Percentiles rank a stretch among this genome's conserved stretches.
These are phyloP conservation scores for Laburnicola sp. DNA, from an alignment of 2,329 filamentous ascomycete species.

Conservation along the genomic window DNA sequence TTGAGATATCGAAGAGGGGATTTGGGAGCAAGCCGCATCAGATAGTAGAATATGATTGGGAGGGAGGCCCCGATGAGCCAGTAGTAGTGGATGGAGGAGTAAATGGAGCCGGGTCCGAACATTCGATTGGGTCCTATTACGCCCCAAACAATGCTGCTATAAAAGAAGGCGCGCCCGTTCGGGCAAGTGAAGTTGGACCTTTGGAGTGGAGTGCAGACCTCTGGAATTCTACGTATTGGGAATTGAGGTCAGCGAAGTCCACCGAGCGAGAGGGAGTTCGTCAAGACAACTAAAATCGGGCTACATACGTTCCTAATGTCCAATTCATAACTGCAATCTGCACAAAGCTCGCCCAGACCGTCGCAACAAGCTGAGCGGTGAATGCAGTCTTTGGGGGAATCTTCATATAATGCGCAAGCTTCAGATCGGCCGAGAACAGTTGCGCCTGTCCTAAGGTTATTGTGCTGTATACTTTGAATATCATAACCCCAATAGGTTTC, in stretches of 20 bases:
- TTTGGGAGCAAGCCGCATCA: slow-evolving; percentile 64
- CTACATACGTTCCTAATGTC: slow-evolving; percentile 40
- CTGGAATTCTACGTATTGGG: slow-evolving; percentile 55
- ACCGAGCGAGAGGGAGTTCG: background rate
- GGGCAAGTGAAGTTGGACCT: slow-evolving; percentile 64
- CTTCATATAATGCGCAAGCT: slow-evolving; percentile 58
- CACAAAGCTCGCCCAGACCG: slow-evolving; percentile 67
- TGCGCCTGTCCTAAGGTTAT: slow-evolving; percentile 37
- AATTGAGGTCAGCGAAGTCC: background rate
- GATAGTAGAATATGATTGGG: slow-evolving; percentile 64
- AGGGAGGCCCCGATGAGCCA: slow-evolving; percentile 68
- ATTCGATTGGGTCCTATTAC: slow-evolving; percentile 71
- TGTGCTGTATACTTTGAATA: slow-evolving; percentile 51
- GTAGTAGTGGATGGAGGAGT: slow-evolving; percentile 68
- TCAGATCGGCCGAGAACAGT: slow-evolving; percentile 55
- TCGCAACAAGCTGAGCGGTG: slow-evolving; percentile 66
- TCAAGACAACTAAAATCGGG: too few species aligned
- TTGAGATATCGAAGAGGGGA: slow-evolving; percentile 67
- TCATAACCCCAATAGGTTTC: slow-evolving; percentile 55
- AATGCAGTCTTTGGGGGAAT: slow-evolving; percentile 68
- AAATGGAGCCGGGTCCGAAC: slow-evolving; percentile 66
- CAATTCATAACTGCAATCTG: slow-evolving; percentile 67
- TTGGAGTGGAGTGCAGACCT: slow-evolving; percentile 64
- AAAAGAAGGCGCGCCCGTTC: slow-evolving; percentile 65
- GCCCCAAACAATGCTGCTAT: slow-evolving; percentile 64